Conservation (phyloP, 345 rosid genomes). For the Pseudoturritis turrita region DNA sequence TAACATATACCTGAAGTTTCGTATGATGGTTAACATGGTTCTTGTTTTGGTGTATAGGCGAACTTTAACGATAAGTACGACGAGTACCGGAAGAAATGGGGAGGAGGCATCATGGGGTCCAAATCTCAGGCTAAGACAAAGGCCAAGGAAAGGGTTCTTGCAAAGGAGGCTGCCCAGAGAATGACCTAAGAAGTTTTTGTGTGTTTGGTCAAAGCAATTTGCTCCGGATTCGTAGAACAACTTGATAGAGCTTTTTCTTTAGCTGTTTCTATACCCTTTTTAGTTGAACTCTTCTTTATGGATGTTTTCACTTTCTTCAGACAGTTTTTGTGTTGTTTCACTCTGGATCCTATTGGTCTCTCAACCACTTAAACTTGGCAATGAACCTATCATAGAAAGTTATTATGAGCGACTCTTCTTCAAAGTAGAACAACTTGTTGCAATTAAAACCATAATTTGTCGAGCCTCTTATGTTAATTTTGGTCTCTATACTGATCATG, state of each 20-base stretch:
- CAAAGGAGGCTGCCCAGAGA: conserved; percentile 74
- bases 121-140: conserved; percentile 72
- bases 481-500: no score
- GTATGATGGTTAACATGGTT: background rate
- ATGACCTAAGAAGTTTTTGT: conserved; percentile 33
- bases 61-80: conserved; percentile 76
- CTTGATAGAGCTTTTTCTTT: conserved; percentile 26
- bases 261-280: conserved; percentile 2
- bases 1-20: background rate
- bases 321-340: background rate
- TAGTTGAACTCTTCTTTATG: background rate
- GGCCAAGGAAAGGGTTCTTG: conserved; percentile 64
- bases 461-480: no score
- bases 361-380: background rate
- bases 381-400: background rate
- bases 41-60: conserved; percentile 31
- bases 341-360: background rate
- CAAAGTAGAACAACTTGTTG: background rate
- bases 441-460: no score
- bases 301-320: background rate
- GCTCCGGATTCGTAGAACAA: conserved; percentile 17
- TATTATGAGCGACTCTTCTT: background rate
- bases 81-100: conserved; percentile 81
- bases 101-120: conserved; percentile 84
- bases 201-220: background rate